Conservation (phyloP, 371 early-diverging fungal species). For the Saksenaea vasiformis region DNA sequence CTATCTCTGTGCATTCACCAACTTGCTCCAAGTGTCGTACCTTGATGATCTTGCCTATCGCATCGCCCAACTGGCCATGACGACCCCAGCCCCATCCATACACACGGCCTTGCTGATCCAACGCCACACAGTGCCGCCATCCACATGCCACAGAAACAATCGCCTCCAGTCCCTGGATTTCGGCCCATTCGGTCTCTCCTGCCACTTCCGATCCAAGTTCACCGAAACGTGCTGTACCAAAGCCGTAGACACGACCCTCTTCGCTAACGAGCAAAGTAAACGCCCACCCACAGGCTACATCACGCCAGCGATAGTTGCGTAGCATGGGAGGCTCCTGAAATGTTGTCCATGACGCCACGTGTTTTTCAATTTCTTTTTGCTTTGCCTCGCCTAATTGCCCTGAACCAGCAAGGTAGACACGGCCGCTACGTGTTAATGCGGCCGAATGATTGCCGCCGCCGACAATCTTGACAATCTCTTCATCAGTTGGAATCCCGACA, state of each 20-base stretch:
- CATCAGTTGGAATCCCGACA: slow-evolving; percentile 25
- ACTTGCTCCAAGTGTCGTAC: not conserved
- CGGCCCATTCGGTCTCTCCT: slow-evolving; percentile 5
- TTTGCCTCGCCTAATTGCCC: slow-evolving; percentile 17
- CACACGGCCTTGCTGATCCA: slow-evolving; percentile 39
- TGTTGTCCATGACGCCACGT: slow-evolving; percentile 4
- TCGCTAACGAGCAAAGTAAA: slow-evolving; percentile 48
- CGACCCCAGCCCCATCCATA: slow-evolving; percentile 68
- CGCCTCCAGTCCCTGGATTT: slow-evolving; percentile 15
- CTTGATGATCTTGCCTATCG: not conserved
- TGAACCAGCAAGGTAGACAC: slow-evolving; percentile 19
- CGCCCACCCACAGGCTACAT: slow-evolving; percentile 66
- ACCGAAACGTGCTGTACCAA: slow-evolving; percentile 55
- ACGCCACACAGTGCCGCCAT: slow-evolving; percentile 58
- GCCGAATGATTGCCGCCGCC: slow-evolving; percentile 74
- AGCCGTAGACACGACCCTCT: slow-evolving; percentile 38
- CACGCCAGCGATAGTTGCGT: slow-evolving; percentile 29
- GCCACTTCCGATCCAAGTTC: slow-evolving; percentile 40
- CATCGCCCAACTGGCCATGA: slow-evolving; percentile 59
- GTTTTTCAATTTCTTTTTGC: slow-evolving; percentile 6
- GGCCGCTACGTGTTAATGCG: slow-evolving; percentile 38
- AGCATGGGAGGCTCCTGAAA: slow-evolving; percentile 13
- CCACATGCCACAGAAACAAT: slow-evolving; percentile 60
- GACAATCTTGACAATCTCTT: slow-evolving; percentile 26
- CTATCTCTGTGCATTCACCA: slow-evolving; percentile 18